These are phyloP conservation scores for Boletus eberwhitei DNA, from an alignment of 768 basidiomycete genomes.

Conservation along the genomic window DNA sequence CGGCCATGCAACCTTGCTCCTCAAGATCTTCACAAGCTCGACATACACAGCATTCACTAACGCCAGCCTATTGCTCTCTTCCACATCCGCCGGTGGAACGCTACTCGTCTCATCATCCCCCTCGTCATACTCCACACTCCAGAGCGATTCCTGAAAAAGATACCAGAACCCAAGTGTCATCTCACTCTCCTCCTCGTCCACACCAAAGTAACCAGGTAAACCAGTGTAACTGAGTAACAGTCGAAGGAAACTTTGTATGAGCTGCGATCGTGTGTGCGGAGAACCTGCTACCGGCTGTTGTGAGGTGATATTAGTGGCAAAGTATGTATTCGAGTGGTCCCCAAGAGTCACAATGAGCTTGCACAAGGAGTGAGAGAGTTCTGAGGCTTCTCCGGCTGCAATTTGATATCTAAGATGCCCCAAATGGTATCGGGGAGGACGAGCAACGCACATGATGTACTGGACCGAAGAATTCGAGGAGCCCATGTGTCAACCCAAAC, in stretches of 20 bases:
- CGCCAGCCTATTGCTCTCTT: constrained; percentile 40
- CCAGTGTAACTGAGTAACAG: constrained; percentile 73
- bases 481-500: constrained; percentile 68
- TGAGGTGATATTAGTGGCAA: constrained; percentile 66
- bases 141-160: constrained; percentile 82
- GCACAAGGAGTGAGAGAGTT: constrained; percentile 68
- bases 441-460: constrained; percentile 33
- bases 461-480: constrained; percentile 39
- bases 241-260: constrained; percentile 69
- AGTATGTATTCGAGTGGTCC: constrained; percentile 80
- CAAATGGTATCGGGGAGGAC: neutral
- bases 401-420: neutral
- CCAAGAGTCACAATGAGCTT: constrained; percentile 79
- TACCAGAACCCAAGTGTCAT: constrained; percentile 89
- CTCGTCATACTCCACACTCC: constrained; percentile 58
- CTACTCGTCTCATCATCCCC: constrained; percentile 30
- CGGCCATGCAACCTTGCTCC: constrained; percentile 77
- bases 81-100: constrained; percentile 16
- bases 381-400: constrained; percentile 37
- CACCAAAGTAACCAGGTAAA: constrained; percentile 71
- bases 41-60: constrained; percentile 75
- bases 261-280: constrained; percentile 41
- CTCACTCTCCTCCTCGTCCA: constrained; percentile 87
- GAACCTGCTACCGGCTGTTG: constrained; percentile 34
- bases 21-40: constrained; percentile 68